These are phyloP conservation scores for Ophiorrhiza pumila DNA, from an alignment of 257 asterid genomes.

Conservation along the genomic window DNA sequence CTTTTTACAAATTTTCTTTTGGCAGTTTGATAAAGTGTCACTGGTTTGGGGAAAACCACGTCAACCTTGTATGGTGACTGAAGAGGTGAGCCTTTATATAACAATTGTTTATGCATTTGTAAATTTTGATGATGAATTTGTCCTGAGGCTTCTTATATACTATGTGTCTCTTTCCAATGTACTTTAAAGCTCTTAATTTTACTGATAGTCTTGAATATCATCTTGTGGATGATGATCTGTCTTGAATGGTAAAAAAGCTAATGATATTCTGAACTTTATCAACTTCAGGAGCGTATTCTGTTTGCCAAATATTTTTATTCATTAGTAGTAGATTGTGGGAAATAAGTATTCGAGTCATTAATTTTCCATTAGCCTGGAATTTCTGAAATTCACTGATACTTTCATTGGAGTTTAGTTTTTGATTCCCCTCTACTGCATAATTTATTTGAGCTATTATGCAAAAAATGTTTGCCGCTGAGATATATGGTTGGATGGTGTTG, in stretches of 20 bases:
- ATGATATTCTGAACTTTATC: not conserved
- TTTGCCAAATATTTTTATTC: no score
- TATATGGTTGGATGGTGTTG: not conserved
- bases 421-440: not conserved
- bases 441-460: not conserved
- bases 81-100: constrained; percentile 55
- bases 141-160: constrained; percentile 3
- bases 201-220: constrained; percentile 7
- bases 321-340: no score
- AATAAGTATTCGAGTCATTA: not conserved
- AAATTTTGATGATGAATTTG: constrained; percentile 11
- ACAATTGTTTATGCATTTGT: not conserved
- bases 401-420: not conserved
- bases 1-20: constrained; percentile 9
- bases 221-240: not conserved
- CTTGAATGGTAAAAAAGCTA: not conserved
- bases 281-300: not conserved
- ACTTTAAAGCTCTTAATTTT: not conserved
- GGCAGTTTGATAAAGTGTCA: constrained; percentile 73
- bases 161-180: not conserved
- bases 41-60: constrained; percentile 99
- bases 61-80: constrained; percentile 72
- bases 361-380: not conserved
- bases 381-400: not conserved
- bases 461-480: not conserved